Conservation (phyloP, 169 alveolate genomes). For the Plasmodium yoelii region DNA sequence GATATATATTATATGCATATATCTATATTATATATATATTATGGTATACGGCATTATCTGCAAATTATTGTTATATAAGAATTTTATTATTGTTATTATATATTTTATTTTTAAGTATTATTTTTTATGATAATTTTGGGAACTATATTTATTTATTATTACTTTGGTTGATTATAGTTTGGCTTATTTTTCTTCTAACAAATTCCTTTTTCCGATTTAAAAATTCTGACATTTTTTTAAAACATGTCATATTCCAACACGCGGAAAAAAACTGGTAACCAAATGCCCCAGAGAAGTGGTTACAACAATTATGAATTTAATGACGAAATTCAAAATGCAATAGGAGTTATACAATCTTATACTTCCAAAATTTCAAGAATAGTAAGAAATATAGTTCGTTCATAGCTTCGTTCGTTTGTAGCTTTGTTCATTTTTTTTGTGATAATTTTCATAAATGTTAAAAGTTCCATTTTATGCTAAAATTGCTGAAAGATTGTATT, state of each 20-base stretch:
- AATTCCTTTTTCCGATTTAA: no score
- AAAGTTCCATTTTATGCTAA: no score
- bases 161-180: no score
- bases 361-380: constrained; percentile 42
- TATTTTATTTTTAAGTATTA: background rate
- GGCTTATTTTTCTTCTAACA: no score
- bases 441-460: background rate
- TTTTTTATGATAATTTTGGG: background rate
- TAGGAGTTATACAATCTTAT: constrained; percentile 52
- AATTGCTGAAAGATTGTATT: no score
- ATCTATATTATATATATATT: no score
- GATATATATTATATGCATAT: no score
- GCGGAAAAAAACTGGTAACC: constrained; percentile 22
- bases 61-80: no score
- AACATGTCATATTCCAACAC: constrained; percentile 72
- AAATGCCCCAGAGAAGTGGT: constrained; percentile 3
- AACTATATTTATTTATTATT: no score
- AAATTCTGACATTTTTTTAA: background rate
- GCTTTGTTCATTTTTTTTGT: background rate
- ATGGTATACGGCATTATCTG: no score
- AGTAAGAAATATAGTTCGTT: constrained; percentile 5
- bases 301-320: constrained; percentile 27
- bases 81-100: background rate
- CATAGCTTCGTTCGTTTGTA: background rate
- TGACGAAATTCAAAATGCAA: constrained; percentile 56